Evolutionary conservation across 2,329 filamentous ascomycete genomes (phyloP), one percentile per base, ranked within the genome.

Genomic region (Shiraia sp.): DNA sequence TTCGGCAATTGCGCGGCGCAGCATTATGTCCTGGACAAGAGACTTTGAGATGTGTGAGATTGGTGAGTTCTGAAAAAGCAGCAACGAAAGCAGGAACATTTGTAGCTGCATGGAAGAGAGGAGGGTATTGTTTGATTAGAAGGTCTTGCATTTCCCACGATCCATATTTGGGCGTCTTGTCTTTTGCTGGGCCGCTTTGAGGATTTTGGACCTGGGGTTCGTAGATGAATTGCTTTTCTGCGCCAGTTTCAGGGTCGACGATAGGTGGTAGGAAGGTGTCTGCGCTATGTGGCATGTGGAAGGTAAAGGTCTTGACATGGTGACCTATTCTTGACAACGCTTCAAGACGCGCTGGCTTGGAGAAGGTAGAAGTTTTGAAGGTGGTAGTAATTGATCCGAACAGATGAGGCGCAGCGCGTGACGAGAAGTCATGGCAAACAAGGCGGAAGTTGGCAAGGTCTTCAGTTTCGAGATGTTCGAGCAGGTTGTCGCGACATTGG

Each of bases 91-190:
- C 87, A 4, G 87, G 81, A 6, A 95, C 86, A 63, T 96, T 93
- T 47, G 88, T 92, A 6, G 90, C 88, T 6, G 90, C 88, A 63
- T 96, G 90, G 72, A 95, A 95, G 2, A 95, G 74, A 5, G 90
- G 88, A 37, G 89, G 88, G 61, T 95, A 95, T 71, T 95, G 90
- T 63, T 89, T 83, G 10, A 89, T 88, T 47, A 95, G 77, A 44
- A 95, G 79, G 62, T 92, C 86, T 47, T 85, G 90, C 59, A 93
- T 82, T 59, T 89, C 87, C 56, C 80, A 78, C 65, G 85, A 88
- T 54, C 86, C 88, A 66, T 95, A 95, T 71, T 89, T 92, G 36
- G 86, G 87, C 39, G 83, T 61, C 56, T 70, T 76, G 50, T 80
- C 77, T 54, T 83, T 72, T 32, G 80, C 40, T 77, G 81, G 51